phyloP scores from a whole-genome alignment of 2,329 filamentous ascomycete species.

The Curvularia eragrostidis region DNA sequence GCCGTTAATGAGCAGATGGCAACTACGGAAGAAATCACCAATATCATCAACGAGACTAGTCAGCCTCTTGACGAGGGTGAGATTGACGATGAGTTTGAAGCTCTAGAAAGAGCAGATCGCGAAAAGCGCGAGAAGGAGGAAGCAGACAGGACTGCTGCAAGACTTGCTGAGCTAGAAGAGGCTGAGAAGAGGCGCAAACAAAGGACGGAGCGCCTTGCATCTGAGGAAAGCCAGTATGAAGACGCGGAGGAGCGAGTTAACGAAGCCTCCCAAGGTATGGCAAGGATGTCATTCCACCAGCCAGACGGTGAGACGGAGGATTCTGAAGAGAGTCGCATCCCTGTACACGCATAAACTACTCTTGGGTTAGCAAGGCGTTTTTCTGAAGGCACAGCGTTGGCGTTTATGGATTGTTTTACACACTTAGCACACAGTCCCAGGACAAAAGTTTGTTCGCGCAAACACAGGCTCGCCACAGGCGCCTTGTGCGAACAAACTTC shows the following conservation, averaged over 20 bases:
- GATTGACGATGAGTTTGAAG: slow-evolving; percentile 86
- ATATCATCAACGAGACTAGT: slow-evolving; percentile 70
- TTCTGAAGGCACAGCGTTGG: slow-evolving; percentile 29
- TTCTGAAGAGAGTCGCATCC: slow-evolving; percentile 15
- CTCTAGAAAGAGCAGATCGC: slow-evolving; percentile 73
- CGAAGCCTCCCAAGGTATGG: slow-evolving; percentile 27
- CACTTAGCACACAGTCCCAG: background rate
- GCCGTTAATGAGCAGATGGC: slow-evolving; percentile 79
- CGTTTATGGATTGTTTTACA: slow-evolving; percentile 15
- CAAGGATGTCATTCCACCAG: slow-evolving; percentile 29
- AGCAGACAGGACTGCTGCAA: slow-evolving; percentile 57
- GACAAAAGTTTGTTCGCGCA: no score
- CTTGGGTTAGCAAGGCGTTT: background rate
- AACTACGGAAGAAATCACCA: slow-evolving; percentile 75
- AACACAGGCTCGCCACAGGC: no score
- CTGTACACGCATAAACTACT: slow-evolving; percentile 23
- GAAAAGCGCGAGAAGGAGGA: slow-evolving; percentile 75
- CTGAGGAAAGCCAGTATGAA: background rate
- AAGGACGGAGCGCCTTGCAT: slow-evolving; percentile 21
- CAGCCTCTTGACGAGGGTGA: slow-evolving; percentile 74
- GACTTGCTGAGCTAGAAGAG: slow-evolving; percentile 45
- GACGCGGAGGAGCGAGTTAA: slow-evolving; percentile 22
- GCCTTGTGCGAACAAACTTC: no score
- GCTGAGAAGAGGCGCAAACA: slow-evolving; percentile 41
- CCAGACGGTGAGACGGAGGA: slow-evolving; percentile 32